Conservation (phyloP, 306 rosid genomes). For the Aeschynomene evenia region DNA sequence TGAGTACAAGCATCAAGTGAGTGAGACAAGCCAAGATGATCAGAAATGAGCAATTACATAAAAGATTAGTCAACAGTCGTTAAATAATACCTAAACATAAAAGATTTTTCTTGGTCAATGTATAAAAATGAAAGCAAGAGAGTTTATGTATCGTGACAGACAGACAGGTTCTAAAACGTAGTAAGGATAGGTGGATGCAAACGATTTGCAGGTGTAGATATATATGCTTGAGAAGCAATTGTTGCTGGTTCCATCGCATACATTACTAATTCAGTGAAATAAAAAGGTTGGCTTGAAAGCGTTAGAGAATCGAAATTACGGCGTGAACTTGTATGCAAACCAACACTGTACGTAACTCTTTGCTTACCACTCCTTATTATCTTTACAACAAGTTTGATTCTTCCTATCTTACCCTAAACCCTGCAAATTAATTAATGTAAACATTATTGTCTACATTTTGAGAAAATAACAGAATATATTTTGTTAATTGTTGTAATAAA, state of each 20-base stretch:
- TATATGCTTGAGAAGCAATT: too few species aligned
- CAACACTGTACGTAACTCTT: neutral
- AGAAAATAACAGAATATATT: too few species aligned
- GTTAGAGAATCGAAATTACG: neutral
- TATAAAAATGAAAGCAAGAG: neutral
- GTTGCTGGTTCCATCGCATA: neutral
- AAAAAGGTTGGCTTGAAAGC: neutral
- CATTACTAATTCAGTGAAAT: neutral
- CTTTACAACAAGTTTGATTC: neutral
- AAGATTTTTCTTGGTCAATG: too few species aligned
- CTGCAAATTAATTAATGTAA: neutral
- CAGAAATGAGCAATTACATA: too few species aligned
- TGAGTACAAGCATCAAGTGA: too few species aligned
- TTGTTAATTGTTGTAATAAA: too few species aligned
- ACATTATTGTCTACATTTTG: neutral
- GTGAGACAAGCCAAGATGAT: too few species aligned
- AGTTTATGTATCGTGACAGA: neutral
- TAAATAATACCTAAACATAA: too few species aligned
- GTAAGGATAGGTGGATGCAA: neutral
- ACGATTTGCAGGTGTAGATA: neutral
- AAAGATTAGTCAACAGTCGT: too few species aligned
- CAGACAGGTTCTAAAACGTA: neutral
- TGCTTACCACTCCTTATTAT: neutral
- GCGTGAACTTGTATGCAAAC: neutral
- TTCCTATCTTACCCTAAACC: neutral